These are phyloP conservation scores for Deinandra increscens DNA, from an alignment of 129 eudicot species.

Conservation along the genomic window DNA sequence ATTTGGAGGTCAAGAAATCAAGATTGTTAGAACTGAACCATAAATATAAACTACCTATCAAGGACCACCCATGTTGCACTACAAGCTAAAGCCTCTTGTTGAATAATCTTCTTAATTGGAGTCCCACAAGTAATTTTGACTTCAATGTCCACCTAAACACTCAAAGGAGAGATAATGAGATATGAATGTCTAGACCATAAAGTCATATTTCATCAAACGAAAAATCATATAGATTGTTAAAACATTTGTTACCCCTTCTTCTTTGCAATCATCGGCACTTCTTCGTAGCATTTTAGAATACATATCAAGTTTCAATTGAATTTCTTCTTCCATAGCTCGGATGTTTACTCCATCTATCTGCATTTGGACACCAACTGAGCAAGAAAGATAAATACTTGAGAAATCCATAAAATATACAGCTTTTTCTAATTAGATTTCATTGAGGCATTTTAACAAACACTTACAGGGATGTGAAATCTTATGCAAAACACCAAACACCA, in stretches of 20 bases:
- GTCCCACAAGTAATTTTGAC: constrained; percentile 80
- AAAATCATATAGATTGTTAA: too few relatives aligned
- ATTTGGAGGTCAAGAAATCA: too few relatives aligned
- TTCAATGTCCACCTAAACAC: constrained; percentile 68
- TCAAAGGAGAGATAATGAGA: background rate
- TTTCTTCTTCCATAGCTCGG: constrained; percentile 66
- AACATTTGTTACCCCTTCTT: constrained; percentile 52
- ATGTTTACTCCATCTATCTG: constrained; percentile 50
- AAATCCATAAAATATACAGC: background rate
- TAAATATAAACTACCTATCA: constrained; percentile 54
- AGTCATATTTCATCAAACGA: too few relatives aligned
- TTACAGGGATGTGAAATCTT: constrained; percentile 62
- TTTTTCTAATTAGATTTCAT: background rate
- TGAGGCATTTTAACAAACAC: constrained; percentile 27
- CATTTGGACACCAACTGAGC: constrained; percentile 67
- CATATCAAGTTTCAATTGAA: constrained; percentile 52
- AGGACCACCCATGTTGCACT: constrained; percentile 73
- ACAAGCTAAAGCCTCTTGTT: constrained; percentile 51
- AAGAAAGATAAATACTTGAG: background rate
- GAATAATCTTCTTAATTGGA: constrained; percentile 62
- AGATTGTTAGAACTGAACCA: background rate
- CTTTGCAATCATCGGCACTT: constrained; percentile 67
- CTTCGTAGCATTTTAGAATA: constrained; percentile 42
- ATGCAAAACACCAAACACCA: constrained; percentile 61
- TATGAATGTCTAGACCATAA: background rate